phyloP scores from a whole-genome alignment of 73 alveolate species.

The Blepharisma stoltei region DNA sequence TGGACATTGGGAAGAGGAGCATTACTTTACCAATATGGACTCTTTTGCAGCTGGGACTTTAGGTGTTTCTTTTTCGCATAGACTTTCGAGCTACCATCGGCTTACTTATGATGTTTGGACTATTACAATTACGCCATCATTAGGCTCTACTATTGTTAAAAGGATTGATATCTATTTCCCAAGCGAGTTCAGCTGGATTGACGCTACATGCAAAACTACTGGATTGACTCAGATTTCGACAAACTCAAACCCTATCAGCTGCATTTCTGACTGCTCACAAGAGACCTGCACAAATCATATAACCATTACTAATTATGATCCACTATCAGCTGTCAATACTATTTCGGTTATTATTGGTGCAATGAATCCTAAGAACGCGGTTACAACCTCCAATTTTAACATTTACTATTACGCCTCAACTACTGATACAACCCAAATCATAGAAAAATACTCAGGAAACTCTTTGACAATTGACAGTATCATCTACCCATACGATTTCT shows the following conservation, averaged over 20 bases:
- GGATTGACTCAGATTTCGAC: slow-evolving; percentile 13
- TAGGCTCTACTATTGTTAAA: not conserved
- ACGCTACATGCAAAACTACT: not conserved
- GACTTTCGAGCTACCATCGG: slow-evolving; percentile 22
- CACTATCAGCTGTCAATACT: not conserved
- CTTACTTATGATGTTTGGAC: slow-evolving; percentile 26
- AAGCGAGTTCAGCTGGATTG: slow-evolving; percentile 17
- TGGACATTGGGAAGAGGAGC: slow-evolving; percentile 3
- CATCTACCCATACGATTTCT: slow-evolving; percentile 30
- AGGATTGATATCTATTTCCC: slow-evolving; percentile 30
- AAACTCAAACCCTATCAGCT: not conserved
- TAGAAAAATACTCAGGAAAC: slow-evolving; percentile 1
- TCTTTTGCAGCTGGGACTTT: not conserved
- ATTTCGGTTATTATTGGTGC: slow-evolving; percentile 28
- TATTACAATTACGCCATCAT: slow-evolving; percentile 25
- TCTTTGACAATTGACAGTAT: not conserved
- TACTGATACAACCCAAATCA: slow-evolving; percentile 8
- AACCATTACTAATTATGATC: slow-evolving; percentile 16
- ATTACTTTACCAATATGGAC: slow-evolving; percentile 7
- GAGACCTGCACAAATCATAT: slow-evolving; percentile 24
- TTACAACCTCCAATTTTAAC: slow-evolving; percentile 20
- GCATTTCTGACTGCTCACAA: slow-evolving; percentile 4
- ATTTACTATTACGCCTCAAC: not conserved
- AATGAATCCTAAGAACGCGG: slow-evolving; percentile 17
- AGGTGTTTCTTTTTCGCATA: not conserved